phyloP scores from a whole-genome alignment of 345 rosid genomes.

The Aquilaria sinensis region DNA sequence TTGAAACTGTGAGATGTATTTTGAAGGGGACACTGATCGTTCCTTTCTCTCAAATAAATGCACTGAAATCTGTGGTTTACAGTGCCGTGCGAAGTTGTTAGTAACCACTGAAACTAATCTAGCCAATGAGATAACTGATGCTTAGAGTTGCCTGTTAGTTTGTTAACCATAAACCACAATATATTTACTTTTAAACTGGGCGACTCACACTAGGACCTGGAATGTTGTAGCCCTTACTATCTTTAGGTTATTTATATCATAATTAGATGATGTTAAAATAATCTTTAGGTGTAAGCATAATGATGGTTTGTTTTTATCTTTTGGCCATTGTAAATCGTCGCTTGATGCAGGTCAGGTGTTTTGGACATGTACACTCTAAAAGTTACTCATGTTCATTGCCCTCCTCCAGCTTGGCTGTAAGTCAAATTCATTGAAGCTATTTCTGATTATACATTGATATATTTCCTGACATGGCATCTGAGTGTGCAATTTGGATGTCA shows the following conservation, averaged over 20 bases:
- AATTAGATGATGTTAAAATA: neutral
- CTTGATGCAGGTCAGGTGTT: conserved; percentile 79
- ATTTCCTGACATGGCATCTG: too few relatives aligned
- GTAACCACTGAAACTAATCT: too few relatives aligned
- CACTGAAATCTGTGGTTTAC: too few relatives aligned
- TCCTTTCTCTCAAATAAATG: too few relatives aligned
- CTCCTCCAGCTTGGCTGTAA: conserved; percentile 97
- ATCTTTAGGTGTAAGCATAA: too few relatives aligned
- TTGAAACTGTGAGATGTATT: too few relatives aligned
- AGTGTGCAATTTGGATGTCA: conserved; percentile 18
- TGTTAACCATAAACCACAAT: too few relatives aligned
- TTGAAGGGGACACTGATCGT: too few relatives aligned
- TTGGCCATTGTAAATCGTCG: conserved; percentile 7
- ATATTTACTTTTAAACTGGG: too few relatives aligned
- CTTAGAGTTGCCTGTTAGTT: too few relatives aligned
- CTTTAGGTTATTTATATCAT: neutral
- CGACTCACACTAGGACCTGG: neutral
- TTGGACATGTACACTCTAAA: conserved; percentile 49
- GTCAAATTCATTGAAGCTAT: conserved; percentile 27
- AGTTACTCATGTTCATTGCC: conserved; percentile 94
- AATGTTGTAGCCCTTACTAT: neutral
- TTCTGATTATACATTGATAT: neutral
- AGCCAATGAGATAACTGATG: too few relatives aligned
- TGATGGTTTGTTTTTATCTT: conserved; percentile 1
- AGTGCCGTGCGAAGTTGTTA: too few relatives aligned